phyloP scores from a whole-genome alignment of 2,329 filamentous ascomycete species.

The Botrytis galanthina region DNA sequence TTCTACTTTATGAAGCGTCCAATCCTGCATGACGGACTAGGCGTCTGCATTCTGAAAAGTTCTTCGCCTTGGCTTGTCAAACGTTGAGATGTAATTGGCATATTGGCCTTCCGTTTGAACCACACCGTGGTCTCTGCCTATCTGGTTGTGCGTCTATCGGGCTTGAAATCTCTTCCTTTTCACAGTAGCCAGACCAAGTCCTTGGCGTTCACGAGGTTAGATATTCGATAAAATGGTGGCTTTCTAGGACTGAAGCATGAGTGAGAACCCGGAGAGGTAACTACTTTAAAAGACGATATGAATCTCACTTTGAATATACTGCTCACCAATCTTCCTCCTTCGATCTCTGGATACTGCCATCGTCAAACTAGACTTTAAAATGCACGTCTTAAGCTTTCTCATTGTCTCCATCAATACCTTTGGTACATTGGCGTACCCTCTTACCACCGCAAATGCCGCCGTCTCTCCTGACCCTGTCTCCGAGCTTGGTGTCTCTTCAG shows the following conservation, averaged over 20 bases:
- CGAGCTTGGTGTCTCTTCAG: background rate
- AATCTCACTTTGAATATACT: background rate
- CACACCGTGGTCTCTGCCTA: background rate
- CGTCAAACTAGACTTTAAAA: background rate
- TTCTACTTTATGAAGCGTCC: background rate
- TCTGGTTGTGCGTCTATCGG: background rate
- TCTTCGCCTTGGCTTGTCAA: background rate
- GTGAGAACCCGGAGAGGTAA: background rate
- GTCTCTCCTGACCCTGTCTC: background rate
- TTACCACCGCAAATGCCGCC: background rate
- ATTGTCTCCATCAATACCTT: background rate
- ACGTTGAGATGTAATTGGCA: background rate
- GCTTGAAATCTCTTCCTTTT: background rate
- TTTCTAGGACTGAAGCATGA: background rate
- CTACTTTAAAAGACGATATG: background rate
- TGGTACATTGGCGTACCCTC: slow-evolving; percentile 1
- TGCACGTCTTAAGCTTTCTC: background rate
- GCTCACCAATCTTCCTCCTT: background rate
- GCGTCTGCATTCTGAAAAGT: background rate
- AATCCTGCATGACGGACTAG: background rate
- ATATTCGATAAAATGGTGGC: background rate
- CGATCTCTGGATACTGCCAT: background rate
- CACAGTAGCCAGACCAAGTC: background rate
- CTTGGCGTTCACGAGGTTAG: background rate
- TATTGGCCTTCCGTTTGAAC: background rate